phyloP scores from a whole-genome alignment of 352 stramenopile genomes.

The Globisporangium rhizosaccharum region DNA sequence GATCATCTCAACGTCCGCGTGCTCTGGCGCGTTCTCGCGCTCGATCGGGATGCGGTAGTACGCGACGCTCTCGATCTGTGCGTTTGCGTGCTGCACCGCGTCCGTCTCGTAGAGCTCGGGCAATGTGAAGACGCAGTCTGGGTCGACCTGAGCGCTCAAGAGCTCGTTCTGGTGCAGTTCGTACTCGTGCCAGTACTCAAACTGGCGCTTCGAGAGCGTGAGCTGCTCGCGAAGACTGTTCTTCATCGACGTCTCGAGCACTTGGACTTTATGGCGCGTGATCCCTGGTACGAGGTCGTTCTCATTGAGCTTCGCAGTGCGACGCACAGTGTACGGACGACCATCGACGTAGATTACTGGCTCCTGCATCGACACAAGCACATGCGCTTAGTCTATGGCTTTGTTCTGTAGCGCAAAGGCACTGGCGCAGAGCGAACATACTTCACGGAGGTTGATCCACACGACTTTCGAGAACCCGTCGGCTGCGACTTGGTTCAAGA shows the following conservation, averaged over 20 bases:
- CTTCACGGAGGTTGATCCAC: conserved; percentile 80
- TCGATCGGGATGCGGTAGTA: conserved; percentile 80
- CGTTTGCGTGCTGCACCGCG: conserved; percentile 24
- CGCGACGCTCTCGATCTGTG: conserved; percentile 37
- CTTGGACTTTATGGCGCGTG: conserved; percentile 74
- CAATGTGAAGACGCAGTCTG: conserved; percentile 49
- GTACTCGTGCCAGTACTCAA: conserved; percentile 83
- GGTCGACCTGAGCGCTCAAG: conserved; percentile 27
- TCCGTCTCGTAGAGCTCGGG: conserved; percentile 58
- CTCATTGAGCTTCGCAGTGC: conserved; percentile 73
- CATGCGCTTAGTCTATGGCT: neutral
- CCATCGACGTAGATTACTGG: conserved; percentile 82
- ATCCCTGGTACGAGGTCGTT: conserved; percentile 81
- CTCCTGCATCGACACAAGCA: conserved; percentile 27
- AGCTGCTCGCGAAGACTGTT: conserved; percentile 73
- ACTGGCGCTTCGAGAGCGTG: conserved; percentile 26
- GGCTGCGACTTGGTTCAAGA: conserved; percentile 50
- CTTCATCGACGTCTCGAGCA: conserved; percentile 80
- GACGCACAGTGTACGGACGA: conserved; percentile 59
- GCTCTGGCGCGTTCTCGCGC: conserved; percentile 76
- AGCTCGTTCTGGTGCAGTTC: conserved; percentile 63
- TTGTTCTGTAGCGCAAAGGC: neutral
- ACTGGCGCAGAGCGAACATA: conserved; percentile 7
- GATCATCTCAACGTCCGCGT: conserved; percentile 62
- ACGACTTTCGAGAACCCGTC: conserved; percentile 80